phyloP scores from a whole-genome alignment of 2,329 filamentous ascomycete genomes.

The Pleoardoris graminearum region DNA sequence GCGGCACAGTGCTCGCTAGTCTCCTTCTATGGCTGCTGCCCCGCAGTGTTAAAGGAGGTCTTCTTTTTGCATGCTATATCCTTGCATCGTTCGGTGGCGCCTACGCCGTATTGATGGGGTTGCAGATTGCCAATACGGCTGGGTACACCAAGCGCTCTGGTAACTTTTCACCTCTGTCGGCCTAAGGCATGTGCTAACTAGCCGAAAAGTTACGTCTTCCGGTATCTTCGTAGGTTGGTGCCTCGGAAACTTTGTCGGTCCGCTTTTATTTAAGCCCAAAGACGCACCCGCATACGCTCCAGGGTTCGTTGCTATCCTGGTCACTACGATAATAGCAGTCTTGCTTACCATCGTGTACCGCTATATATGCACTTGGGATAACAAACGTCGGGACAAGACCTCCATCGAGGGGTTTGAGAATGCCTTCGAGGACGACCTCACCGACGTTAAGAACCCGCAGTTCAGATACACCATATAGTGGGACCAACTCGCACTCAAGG shows the following conservation, averaged over 20 bases:
- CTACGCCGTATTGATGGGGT: constrained; percentile 57
- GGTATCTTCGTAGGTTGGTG: constrained; percentile 58
- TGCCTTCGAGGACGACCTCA: constrained; percentile 57
- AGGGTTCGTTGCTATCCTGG: constrained; percentile 49
- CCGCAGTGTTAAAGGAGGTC: constrained; percentile 46
- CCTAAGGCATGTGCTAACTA: not conserved
- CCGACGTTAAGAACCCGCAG: constrained; percentile 45
- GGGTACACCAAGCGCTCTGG: constrained; percentile 56
- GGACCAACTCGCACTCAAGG: not conserved
- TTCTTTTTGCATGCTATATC: constrained; percentile 56
- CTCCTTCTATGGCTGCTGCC: constrained; percentile 53
- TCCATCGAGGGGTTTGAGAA: constrained; percentile 55
- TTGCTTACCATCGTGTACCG: constrained; percentile 51
- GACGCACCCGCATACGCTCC: constrained; percentile 33
- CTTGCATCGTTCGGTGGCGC: constrained; percentile 52
- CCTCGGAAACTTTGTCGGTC: constrained; percentile 43
- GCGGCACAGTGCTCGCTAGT: constrained; percentile 48
- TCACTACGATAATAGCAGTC: constrained; percentile 36
- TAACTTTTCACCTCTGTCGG: too few relatives aligned
- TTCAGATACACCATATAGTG: constrained; percentile 25
- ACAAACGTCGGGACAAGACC: constrained; percentile 48
- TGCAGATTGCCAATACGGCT: constrained; percentile 56
- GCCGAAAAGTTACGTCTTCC: constrained; percentile 47
- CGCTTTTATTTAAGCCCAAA: constrained; percentile 21
- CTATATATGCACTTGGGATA: constrained; percentile 50